Base-by-base conservation (phyloP, 176 grass and related monocot genomes). In the Oryza meridionalis region DNA sequence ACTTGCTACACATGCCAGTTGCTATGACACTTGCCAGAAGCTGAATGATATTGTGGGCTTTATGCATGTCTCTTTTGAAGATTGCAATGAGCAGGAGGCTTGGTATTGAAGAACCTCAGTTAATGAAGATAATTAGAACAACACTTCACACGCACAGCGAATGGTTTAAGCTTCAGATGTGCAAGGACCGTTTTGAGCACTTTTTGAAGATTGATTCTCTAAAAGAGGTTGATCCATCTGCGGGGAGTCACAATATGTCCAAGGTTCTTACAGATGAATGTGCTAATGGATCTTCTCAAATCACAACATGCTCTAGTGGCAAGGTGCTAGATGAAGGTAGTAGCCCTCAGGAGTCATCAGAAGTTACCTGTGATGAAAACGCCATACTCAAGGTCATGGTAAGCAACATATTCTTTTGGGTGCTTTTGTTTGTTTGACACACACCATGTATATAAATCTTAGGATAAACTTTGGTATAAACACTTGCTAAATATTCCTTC, bases 141-240 rank as follows among this genome's bases (percentile, higher is more conserved):
- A 90, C 91, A 83, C 70, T 99, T 65, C 93, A 92, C 77, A 92
- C 96, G 5, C 96, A 99, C 81, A 91, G 84, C 8, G 89, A 96
- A 77, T 99, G 96, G 96, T 99, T 96, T 87, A 99, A 96, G 86
- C 90, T 99, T 85, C 96, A 99, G 77, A 99, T 96, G 96, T 92
- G 96, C 90, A 99, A 99, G 78, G 96, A 99, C 74, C 85, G 88
- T 61, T 99, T 99, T 87, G 96, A 99, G 63, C 70, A 94, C 37
- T 85, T 99, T 70, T 81, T 99, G 76, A 90, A 99, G 84, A 96
- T 99, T 75, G 93, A 96, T 93, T 89, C 85, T 71, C 77, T 99
- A 50, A 99, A 99, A 78, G 91, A 94, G 81, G 62, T 95, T 38
- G 78, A 95, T 88, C 71, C 78, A 64, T 68, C 85, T 73, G 77